Evolutionary conservation across 2,329 filamentous ascomycete species (phyloP), one percentile per base, ranked within the genome.

Genomic region (Sarocladiaceae sp.): DNA sequence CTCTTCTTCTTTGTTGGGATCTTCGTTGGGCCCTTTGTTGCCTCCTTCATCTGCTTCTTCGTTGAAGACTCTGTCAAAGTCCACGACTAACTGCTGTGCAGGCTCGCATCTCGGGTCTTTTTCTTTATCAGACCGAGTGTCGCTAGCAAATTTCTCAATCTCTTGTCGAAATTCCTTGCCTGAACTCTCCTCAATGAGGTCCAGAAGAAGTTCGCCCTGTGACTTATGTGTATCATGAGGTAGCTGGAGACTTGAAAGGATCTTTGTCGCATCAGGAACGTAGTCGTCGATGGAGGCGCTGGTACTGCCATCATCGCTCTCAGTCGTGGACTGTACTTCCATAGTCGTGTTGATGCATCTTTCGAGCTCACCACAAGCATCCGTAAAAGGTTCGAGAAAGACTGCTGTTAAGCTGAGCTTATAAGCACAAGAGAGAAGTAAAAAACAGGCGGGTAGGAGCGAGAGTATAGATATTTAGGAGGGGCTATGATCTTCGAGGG

Each of bases 161-260:
- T 35, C 33, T 21, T 35, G 33, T 35, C 33, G 33, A 21, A 35
- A 10, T 35, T 18, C 33, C 18, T 5, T 35, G 13, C 33, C 33
- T 21, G 33, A 35, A 21, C 33, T 35, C 33, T 35, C 18, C 18
- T 35, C 33, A 21, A 35, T 35, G 15, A 19, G 33, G 33, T 35
- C 18, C 18, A 35, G 18, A 35, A 35, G 33, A 35, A 18, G 33
- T 21, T 35, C 33, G 18, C 33, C 33, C 33, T 21, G 18, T 21
- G 33, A 35, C 13, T 35, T 21, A 9, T 35, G 15, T 9, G 33
- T 18, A 21, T 21, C 33, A 21, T 35, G 18, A 35, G 33, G 33
- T 21, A 35, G n/a, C n/a, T 35, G 33, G 33, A 35, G 15, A 35
- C 33, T 21, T 35, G 18, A 35, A 35, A 35, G 33, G 33, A 35